phyloP scores from a whole-genome alignment of 495 filamentous ascomycete genomes.

The Penicillium riverlandense region DNA sequence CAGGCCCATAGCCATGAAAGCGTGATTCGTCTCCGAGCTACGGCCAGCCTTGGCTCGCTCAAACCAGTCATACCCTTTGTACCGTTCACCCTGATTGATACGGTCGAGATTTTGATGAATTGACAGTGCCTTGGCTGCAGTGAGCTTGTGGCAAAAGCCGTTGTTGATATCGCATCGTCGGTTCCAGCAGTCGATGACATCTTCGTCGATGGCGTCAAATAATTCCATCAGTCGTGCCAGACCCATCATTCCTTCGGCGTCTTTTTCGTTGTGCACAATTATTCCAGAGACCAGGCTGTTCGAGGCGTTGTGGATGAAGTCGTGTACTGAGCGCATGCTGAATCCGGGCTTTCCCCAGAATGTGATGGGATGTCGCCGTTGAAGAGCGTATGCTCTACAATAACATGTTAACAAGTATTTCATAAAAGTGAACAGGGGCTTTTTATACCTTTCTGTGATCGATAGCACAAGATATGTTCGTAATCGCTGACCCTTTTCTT shows the following conservation, averaged over 20 bases:
- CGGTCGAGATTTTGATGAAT: constrained; percentile 28
- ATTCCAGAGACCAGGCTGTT: constrained; percentile 35
- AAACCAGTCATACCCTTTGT: constrained; percentile 62
- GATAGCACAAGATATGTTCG: constrained; percentile 52
- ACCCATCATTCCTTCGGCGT: constrained; percentile 38
- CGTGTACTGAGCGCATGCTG: constrained; percentile 30
- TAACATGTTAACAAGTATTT: not conserved
- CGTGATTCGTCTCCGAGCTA: constrained; percentile 22
- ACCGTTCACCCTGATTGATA: constrained; percentile 24
- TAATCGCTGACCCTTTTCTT: constrained; percentile 37
- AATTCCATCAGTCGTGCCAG: constrained; percentile 34
- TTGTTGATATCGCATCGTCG: constrained; percentile 25
- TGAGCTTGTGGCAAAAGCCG: constrained; percentile 29
- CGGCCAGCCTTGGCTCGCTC: constrained; percentile 29
- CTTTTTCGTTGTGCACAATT: constrained; percentile 38
- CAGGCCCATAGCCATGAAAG: constrained; percentile 38
- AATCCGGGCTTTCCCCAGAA: constrained; percentile 32
- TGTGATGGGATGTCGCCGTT: constrained; percentile 39
- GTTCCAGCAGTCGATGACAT: constrained; percentile 37
- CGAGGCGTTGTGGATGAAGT: constrained; percentile 32
- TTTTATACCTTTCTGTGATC: constrained; percentile 46
- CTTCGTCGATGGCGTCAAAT: constrained; percentile 37
- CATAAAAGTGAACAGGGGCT: too few species aligned
- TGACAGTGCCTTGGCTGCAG: constrained; percentile 24
- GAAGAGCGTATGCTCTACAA: constrained; percentile 65